These are phyloP conservation scores for Torrubiella hemipterigena DNA, from an alignment of 2,329 filamentous ascomycete species.

Conservation along the genomic window DNA sequence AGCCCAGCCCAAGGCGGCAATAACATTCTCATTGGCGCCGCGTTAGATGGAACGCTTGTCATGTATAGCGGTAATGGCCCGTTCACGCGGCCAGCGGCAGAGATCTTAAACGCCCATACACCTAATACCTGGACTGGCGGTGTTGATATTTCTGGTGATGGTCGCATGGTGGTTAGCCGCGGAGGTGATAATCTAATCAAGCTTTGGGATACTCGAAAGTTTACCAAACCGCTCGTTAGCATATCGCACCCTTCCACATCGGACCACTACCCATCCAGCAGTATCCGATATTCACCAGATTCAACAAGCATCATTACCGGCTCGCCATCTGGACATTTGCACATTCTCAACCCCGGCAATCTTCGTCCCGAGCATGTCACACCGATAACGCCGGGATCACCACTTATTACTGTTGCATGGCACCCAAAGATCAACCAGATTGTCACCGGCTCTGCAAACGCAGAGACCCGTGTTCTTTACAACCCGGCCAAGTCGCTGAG, in stretches of 20 bases:
- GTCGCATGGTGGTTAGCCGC: slow-evolving; percentile 77
- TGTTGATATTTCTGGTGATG: slow-evolving; percentile 81
- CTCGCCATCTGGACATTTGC: slow-evolving; percentile 71
- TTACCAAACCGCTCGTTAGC: slow-evolving; percentile 77
- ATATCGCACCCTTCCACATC: slow-evolving; percentile 73
- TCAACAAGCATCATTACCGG: slow-evolving; percentile 80
- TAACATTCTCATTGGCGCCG: slow-evolving; percentile 69
- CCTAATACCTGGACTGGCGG: slow-evolving; percentile 84
- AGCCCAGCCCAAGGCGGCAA: slow-evolving; percentile 62
- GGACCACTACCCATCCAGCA: slow-evolving; percentile 69
- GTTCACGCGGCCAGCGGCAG: slow-evolving; percentile 67
- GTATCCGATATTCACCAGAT: slow-evolving; percentile 81
- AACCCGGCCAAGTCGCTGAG: slow-evolving; percentile 70
- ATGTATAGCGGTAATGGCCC: slow-evolving; percentile 91
- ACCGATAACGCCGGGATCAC: slow-evolving; percentile 72
- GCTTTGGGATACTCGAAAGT: slow-evolving; percentile 92
- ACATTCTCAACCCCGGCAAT: slow-evolving; percentile 90
- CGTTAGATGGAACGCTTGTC: slow-evolving; percentile 77
- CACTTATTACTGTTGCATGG: slow-evolving; percentile 80
- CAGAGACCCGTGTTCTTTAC: slow-evolving; percentile 82
- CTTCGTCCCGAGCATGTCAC: slow-evolving; percentile 75
- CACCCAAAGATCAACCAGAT: slow-evolving; percentile 95
- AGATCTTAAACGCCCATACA: slow-evolving; percentile 73
- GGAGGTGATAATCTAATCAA: slow-evolving; percentile 91
- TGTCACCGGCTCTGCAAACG: slow-evolving; percentile 82